Conservation (phyloP, 1,284 basidiomycete genomes). For the Pseudozyma pruni region DNA sequence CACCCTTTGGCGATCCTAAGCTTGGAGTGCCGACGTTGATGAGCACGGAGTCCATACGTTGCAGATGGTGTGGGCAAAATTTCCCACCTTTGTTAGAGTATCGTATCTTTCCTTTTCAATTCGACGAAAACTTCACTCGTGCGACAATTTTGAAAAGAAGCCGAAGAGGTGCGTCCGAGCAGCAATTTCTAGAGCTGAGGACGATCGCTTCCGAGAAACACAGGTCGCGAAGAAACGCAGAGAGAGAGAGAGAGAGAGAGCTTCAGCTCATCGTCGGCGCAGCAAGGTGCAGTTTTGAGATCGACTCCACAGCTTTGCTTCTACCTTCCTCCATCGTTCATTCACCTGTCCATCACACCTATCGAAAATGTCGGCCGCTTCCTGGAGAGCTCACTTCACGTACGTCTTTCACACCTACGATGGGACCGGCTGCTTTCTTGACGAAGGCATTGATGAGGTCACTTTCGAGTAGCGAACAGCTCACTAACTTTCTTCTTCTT, state of each 20-base stretch:
- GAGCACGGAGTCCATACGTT: too few relatives aligned
- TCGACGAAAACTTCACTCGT: slow-evolving; percentile 3
- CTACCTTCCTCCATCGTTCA: slow-evolving; percentile 4
- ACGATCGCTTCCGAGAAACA: slow-evolving; percentile 36
- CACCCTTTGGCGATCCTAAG: too few relatives aligned
- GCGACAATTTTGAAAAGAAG: background rate
- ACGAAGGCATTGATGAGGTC: too few relatives aligned
- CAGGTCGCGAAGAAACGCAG: slow-evolving; percentile 16
- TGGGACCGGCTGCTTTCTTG: too few relatives aligned
- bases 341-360: slow-evolving; percentile 8
- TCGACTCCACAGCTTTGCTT: slow-evolving; percentile 13
- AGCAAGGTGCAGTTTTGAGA: slow-evolving; percentile 14
- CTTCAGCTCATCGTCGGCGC: slow-evolving; percentile 4
- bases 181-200: slow-evolving; percentile 1
- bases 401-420: slow-evolving; percentile 31
- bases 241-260: too few relatives aligned
- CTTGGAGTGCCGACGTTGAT: too few relatives aligned
- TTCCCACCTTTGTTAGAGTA: background rate
- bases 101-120: too few relatives aligned
- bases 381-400: slow-evolving; percentile 66
- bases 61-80: too few relatives aligned
- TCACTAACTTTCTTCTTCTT: too few relatives aligned
- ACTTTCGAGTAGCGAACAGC: too few relatives aligned
- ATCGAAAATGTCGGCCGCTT: slow-evolving; percentile 57
- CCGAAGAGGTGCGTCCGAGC: slow-evolving; percentile 28